Conservation (phyloP, 139 green algal species). For the Spirogloea muscicola region DNA sequence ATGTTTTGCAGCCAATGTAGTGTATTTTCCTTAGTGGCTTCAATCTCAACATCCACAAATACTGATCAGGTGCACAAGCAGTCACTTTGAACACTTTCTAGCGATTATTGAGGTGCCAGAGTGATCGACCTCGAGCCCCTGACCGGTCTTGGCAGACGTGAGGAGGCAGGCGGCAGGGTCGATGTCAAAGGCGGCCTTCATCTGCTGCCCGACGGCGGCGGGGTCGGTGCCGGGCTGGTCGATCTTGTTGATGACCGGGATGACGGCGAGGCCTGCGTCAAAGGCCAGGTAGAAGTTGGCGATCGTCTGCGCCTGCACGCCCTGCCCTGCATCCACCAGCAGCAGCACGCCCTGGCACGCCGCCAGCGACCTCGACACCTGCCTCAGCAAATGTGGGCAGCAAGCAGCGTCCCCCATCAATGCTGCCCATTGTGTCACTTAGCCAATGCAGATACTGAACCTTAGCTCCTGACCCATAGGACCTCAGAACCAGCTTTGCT, state of each 20-base stretch:
- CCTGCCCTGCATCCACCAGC: constrained; percentile 81
- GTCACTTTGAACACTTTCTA: no score
- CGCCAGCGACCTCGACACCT: constrained; percentile 59
- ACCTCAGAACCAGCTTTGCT: no score
- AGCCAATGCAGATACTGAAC: background rate
- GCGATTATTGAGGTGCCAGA: no score
- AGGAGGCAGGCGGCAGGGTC: constrained; percentile 25
- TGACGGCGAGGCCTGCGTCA: constrained; percentile 77
- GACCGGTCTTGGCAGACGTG: constrained; percentile 45
- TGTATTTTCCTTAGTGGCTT: no score
- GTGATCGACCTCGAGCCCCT: no score
- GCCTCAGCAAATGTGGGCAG: no score
- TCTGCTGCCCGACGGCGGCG: constrained; percentile 59
- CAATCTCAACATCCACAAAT: no score
- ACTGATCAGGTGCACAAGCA: no score
- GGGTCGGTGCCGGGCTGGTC: constrained; percentile 64
- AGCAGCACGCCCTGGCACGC: constrained; percentile 76
- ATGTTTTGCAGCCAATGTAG: no score
- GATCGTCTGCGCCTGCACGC: constrained; percentile 61
- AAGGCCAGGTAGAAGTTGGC: constrained; percentile 92
- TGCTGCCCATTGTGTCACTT: no score
- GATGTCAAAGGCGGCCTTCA: constrained; percentile 71
- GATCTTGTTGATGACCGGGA: constrained; percentile 89
- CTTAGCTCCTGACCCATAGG: no score
- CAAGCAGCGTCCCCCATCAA: no score